Evolutionary conservation across 345 rosid genomes (phyloP), one percentile per base, ranked within the genome.

Genomic region (Sisymbrium irio): DNA sequence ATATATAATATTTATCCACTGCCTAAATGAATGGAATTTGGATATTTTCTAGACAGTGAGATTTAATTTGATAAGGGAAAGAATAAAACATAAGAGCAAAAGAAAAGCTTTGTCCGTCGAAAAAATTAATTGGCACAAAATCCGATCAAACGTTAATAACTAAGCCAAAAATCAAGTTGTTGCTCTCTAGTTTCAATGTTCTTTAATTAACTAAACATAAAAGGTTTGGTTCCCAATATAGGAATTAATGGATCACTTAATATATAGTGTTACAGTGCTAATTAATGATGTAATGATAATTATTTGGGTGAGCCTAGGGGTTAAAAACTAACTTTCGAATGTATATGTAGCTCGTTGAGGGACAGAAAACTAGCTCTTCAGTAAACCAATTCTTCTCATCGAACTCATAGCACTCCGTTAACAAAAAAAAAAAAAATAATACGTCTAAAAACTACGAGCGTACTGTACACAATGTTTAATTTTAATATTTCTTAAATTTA

Each of bases 121-220:
- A 49, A 62, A 63, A n/a, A 64, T 70, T 64, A 71, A 37, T 58
- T 12, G 76, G 62, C 72, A 58, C 76, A 56, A 33, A 77, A 64
- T 63, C 62, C 80, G 46, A 65, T 56, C 17, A 47, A n/a, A 70
- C 55, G 62, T 64, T 57, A 77, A 70, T 64, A 62, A 64, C 71
- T 45, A 70, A 19, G 66, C 80, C 25, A 72, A 72, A 77, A 41
- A 72, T 72, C 81, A 72, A 66, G 77, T 77, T 53, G 63, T 72
- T 72, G 39, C 69, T 66, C 75, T 78, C 75, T 73, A 39, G 78
- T 78, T 69, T 74, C 78, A 55, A 64, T 70, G 74, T 69, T 74
- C 51, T 61, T 58, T 63, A 63, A 9, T 76, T 45, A 76, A 62
- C 58, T 55, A 54, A 17, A 53, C 62, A 9, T 1, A 62, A 62